phyloP scores from a whole-genome alignment of 163 green algal species.

The Chloroidium sp. region DNA sequence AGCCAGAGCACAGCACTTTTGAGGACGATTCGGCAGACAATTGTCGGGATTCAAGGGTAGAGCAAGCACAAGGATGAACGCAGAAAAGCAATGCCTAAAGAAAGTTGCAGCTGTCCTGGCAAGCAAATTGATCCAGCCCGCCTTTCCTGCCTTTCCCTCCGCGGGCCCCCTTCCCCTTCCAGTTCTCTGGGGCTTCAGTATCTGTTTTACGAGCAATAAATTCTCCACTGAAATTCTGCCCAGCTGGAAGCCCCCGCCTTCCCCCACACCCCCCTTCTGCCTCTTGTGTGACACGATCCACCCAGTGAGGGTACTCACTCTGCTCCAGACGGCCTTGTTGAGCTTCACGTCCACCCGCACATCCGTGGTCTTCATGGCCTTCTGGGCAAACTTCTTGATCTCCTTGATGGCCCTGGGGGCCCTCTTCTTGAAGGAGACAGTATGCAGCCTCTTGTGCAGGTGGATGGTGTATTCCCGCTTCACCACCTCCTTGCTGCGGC shows the following conservation, averaged over 20 bases:
- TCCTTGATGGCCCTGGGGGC: slow-evolving; percentile 91
- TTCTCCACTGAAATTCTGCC: not conserved
- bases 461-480: slow-evolving; percentile 99
- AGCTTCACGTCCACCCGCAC: slow-evolving; percentile 96
- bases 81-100: no score
- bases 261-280: not conserved
- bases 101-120: no score
- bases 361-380: slow-evolving; percentile 93
- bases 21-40: no score
- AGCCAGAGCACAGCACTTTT: no score
- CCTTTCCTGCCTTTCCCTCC: not conserved
- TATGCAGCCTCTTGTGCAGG: slow-evolving; percentile 91
- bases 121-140: no score
- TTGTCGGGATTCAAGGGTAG: no score
- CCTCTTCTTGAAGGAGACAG: slow-evolving; percentile 93
- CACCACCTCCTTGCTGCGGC: slow-evolving; percentile 44
- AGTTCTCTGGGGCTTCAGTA: no score
- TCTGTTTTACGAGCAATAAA: not conserved
- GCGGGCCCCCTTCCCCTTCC: not conserved
- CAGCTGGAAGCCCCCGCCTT: not conserved
- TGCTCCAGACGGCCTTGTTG: slow-evolving; percentile 98
- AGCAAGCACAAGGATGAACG: no score
- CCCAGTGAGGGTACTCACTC: slow-evolving; percentile 25
- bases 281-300: not conserved
- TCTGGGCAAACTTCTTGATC: slow-evolving; percentile 91